These are phyloP conservation scores for Dalbergia cochinchinensis DNA, from an alignment of 306 rosid genomes.

Conservation along the genomic window DNA sequence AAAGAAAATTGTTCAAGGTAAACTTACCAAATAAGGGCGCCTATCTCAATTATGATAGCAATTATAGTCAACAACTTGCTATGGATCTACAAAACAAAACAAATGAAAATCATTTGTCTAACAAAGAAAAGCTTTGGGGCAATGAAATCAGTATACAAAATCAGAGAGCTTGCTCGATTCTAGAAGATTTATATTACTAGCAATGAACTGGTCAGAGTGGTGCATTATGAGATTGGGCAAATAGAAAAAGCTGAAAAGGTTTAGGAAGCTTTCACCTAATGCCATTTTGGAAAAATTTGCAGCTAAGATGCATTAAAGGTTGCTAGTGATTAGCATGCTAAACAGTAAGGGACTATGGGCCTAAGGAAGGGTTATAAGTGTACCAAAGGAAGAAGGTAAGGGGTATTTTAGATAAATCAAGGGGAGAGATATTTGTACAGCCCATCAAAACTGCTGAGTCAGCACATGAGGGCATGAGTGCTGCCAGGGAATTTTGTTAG, in stretches of 20 bases:
- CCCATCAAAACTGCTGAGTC: too few species aligned
- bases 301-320: not conserved
- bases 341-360: not conserved
- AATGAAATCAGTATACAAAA: slow-evolving; percentile 3
- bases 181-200: not conserved
- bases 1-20: slow-evolving; percentile 11
- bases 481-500: too few species aligned
- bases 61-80: slow-evolving; percentile 80
- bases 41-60: slow-evolving; percentile 81
- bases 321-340: slow-evolving; percentile 7
- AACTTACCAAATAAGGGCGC: slow-evolving; percentile 88
- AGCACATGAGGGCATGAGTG: too few species aligned
- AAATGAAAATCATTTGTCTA: slow-evolving; percentile 14
- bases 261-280: slow-evolving; percentile 7
- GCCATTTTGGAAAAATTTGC: not conserved
- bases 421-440: too few species aligned
- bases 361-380: too few species aligned
- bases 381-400: too few species aligned
- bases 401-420: too few species aligned
- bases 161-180: slow-evolving; percentile 14
- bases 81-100: slow-evolving; percentile 70
- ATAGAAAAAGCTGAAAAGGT: slow-evolving; percentile 4
- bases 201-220: not conserved
- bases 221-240: slow-evolving; percentile 1
- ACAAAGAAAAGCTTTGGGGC: not conserved